Base-by-base conservation (phyloP, 2,329 filamentous ascomycete genomes). In the Lecanicillium sp. region DNA sequence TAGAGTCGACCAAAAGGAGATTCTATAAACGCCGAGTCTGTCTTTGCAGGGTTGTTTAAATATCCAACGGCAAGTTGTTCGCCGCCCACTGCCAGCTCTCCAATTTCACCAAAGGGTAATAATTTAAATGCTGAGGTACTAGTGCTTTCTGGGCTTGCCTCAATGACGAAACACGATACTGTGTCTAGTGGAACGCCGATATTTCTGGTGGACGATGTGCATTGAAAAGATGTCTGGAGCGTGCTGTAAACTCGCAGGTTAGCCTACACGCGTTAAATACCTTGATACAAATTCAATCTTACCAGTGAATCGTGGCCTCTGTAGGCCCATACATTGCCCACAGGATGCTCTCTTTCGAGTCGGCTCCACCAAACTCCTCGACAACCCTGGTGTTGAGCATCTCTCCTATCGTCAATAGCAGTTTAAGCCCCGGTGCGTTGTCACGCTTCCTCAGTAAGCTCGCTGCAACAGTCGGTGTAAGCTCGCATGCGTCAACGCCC, bases 271-370 rank as follows among this genome's bases (percentile, higher is more conserved):
- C 29, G 5, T 7, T 15, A 15, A 17, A 33, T 3, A 28, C 16
- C 12, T 12, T 25, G 2, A 31, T 2, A 9, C 13, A 3, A 13
- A 7, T 15, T 13, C 3, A 33, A 17, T 47, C 63, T 58, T 52
- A 73, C 71, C 75, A 95, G 55, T 95, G 89, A 41, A 95, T 94
- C 0, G 88, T 79, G 7, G 86, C 86, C 62, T 95, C 89, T 0
- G 89, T 95, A 2, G 89, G 89, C 1, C 89, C 89, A 54, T 95
- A 95, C 87, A 95, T 94, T 25, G 81, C 89, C 73, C 86, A 89
- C 1, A 95, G 68, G 31, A 94, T 79, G 48, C 83, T 80, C 2
- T 65, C 55, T 7, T 60, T 61, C 1, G 53, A 53, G 1, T 58
- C 52, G 9, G 66, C 63, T 3, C 76, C 76, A 5, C 86, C 87